Conservation (phyloP, 1,284 basidiomycete genomes). For the Boletellus deceptivus region DNA sequence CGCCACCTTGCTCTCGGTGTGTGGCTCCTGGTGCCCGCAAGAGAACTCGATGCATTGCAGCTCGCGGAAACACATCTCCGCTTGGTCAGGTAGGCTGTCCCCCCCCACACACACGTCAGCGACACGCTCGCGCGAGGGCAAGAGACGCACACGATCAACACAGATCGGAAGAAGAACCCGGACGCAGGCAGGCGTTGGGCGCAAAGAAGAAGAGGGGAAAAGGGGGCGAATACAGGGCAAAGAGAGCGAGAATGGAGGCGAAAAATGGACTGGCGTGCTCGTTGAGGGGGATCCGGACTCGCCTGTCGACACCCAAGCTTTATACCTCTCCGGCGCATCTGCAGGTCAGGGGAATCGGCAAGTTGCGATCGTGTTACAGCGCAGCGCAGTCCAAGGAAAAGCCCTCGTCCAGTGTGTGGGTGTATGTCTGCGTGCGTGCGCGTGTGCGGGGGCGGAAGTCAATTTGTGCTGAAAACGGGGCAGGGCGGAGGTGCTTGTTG, state of each 20-base stretch:
- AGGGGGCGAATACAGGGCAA: too few species aligned
- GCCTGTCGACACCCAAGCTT: slow-evolving; percentile 12
- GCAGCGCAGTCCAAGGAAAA: slow-evolving; percentile 11
- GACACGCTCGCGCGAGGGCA: not conserved
- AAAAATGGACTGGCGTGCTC: slow-evolving; percentile 9
- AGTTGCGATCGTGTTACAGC: slow-evolving; percentile 7
- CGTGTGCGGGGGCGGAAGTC: not conserved
- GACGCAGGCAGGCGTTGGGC: not conserved
- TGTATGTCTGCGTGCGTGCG: slow-evolving; percentile 4
- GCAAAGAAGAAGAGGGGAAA: not conserved
- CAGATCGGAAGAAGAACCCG: slow-evolving; percentile 26
- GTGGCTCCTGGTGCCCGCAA: slow-evolving; percentile 27
- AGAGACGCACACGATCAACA: slow-evolving; percentile 17
- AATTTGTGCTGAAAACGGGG: not conserved
- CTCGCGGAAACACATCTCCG: slow-evolving; percentile 32
- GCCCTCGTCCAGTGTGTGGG: slow-evolving; percentile 20
- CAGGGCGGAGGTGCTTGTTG: not conserved
- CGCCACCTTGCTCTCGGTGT: slow-evolving; percentile 30
- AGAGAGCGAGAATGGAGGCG: not conserved
- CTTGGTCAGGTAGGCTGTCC: slow-evolving; percentile 8
- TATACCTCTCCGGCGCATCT: slow-evolving; percentile 17
- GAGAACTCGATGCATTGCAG: slow-evolving; percentile 21
- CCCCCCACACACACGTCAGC: slow-evolving; percentile 16
- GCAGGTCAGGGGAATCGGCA: slow-evolving; percentile 4
- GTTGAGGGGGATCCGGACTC: slow-evolving; percentile 5